These are phyloP conservation scores for Eucalyptus sp. DNA, from an alignment of 345 rosid species.

Conservation along the genomic window DNA sequence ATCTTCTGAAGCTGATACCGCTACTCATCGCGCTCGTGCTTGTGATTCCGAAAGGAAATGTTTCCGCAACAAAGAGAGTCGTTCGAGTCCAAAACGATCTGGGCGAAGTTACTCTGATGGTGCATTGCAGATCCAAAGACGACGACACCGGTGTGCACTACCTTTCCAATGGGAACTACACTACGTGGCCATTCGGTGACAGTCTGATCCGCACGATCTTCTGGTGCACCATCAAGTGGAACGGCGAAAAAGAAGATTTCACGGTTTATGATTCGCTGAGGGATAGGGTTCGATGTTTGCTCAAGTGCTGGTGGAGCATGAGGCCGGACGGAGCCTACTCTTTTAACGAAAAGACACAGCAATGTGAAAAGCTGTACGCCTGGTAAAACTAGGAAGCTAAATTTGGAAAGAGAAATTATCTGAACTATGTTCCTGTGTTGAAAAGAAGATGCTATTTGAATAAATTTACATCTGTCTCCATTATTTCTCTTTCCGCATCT, in stretches of 20 bases:
- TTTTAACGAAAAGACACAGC: neutral
- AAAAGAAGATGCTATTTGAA: neutral
- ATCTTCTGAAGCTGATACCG: neutral
- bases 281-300: neutral
- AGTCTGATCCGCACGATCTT: neutral
- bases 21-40: neutral
- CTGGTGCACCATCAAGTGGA: constrained; percentile 1
- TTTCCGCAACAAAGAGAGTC: neutral
- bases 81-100: neutral
- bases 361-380: neutral
- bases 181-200: neutral
- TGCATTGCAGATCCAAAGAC: neutral
- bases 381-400: neutral
- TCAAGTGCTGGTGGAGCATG: neutral
- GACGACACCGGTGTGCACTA: neutral
- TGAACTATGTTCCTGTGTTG: neutral
- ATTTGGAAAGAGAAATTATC: neutral
- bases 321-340: neutral
- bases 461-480: neutral
- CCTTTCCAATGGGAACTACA: neutral
- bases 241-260: neutral
- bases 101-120: neutral
- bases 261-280: neutral
- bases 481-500: neutral
- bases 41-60: neutral